phyloP scores from a whole-genome alignment of 148 eudicot species.

The Arctostaphylos glauca region DNA sequence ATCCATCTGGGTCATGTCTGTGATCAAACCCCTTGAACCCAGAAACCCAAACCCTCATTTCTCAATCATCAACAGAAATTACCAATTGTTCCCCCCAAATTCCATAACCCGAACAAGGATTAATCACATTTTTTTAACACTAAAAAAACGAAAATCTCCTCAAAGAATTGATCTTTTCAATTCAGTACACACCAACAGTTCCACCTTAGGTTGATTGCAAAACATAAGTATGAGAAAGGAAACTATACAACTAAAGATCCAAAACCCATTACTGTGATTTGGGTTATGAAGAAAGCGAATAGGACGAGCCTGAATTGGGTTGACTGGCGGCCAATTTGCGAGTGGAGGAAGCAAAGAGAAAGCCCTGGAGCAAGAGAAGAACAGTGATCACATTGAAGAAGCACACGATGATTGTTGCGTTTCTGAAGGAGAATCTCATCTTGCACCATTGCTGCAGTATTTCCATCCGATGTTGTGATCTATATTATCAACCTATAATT shows the following conservation, averaged over 20 bases:
- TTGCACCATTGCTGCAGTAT: slow-evolving; percentile 37
- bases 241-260: background rate
- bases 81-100: background rate
- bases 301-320: slow-evolving; percentile 36
- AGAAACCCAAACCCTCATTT: background rate
- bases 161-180: background rate
- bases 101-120: background rate
- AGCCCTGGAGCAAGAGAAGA: slow-evolving; percentile 55
- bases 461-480: slow-evolving; percentile 19
- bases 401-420: slow-evolving; percentile 64
- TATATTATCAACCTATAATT: background rate
- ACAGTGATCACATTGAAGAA: slow-evolving; percentile 61
- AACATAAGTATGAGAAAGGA: background rate
- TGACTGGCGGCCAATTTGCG: slow-evolving; percentile 29
- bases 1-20: background rate
- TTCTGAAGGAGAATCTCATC: slow-evolving; percentile 59
- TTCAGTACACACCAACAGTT: background rate
- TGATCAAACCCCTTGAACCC: background rate
- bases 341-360: slow-evolving; percentile 47
- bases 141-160: background rate
- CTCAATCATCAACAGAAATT: background rate
- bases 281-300: background rate
- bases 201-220: background rate
- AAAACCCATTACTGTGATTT: background rate
- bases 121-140: background rate